Base-by-base conservation (phyloP, 2,329 filamentous ascomycete genomes). In the Aspergillus sp. region DNA sequence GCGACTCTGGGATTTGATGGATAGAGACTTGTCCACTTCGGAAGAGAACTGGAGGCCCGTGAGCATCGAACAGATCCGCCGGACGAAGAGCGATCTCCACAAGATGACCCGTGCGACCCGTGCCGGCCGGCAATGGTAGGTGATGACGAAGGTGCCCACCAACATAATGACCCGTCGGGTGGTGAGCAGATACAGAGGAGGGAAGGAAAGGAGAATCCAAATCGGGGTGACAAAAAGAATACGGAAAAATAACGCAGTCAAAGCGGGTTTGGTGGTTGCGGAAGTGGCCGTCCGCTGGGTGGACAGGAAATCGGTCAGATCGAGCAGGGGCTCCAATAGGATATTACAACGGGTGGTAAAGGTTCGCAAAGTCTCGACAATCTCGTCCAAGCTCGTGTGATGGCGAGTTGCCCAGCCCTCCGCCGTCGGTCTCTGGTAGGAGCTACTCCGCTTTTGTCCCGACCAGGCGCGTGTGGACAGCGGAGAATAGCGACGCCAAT, bases 361-460 rank as follows among this genome's bases (percentile, higher is more conserved):
- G 54, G 89, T 82, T 64, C 89, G 88, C 40, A 98, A 72, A 0
- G 88, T 94, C 57, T 97, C 90, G 47, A 98, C 86, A 50, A 98
- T 98, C 70, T 98, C 93, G 64, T 98, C 93, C 44, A 98, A 70
- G 43, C 89, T 96, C 73, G 96, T 96, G 60, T 95, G 88, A 58
- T 93, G 87, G 49, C 85, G 83, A 38, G 83, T 84, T 50, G 78
- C 26, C 36, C 36, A 82, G 5, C 77, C 80, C 57, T 88, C 86
- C 6, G 75, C 72, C 2, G 67, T 48, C 10, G 50, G 66, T 12
- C 72, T 72, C 49, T 73, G 78, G 46, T 78, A 73, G 30, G 67
- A 70, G 46, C 77, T 42, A 42, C 8, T 39, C 4, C 12, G 77
- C 59, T 80, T 84, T 63, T 83, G 80, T 4, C 78, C 79, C 0